These are phyloP conservation scores for Flaveria sonorensis DNA, from an alignment of 129 eudicot species.

Conservation along the genomic window DNA sequence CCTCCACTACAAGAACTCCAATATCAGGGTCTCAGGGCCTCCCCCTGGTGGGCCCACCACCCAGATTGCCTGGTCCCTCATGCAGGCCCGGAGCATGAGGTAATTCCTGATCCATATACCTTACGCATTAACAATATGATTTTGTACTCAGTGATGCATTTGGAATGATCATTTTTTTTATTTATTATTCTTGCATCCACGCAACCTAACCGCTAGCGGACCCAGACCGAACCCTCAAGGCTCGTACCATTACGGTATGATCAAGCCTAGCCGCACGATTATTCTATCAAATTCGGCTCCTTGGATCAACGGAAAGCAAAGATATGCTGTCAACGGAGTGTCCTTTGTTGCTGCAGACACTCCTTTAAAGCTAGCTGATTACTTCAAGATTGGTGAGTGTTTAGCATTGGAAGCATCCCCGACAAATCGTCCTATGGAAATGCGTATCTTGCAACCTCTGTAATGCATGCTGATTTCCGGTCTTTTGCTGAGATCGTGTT, in stretches of 20 bases:
- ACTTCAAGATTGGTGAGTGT: constrained; percentile 85
- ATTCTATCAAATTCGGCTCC: constrained; percentile 90
- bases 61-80: constrained; percentile 63
- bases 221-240: constrained; percentile 99
- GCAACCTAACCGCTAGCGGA: constrained; percentile 92
- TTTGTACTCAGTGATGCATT: not conserved
- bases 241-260: constrained; percentile 91
- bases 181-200: constrained; percentile 33
- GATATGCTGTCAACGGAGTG: constrained; percentile 92
- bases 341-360: constrained; percentile 72
- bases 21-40: constrained; percentile 67
- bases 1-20: constrained; percentile 86
- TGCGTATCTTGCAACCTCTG: constrained; percentile 72
- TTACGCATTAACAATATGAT: too few relatives aligned
- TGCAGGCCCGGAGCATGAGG: constrained; percentile 86
- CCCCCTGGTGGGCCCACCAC: constrained; percentile 87
- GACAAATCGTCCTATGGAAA: constrained; percentile 54
- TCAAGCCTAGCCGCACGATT: constrained; percentile 71
- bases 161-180: not conserved
- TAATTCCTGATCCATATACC: constrained; percentile 3
- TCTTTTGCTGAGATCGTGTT: constrained; percentile 83
- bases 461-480: constrained; percentile 81
- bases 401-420: constrained; percentile 70
- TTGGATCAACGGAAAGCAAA: constrained; percentile 70
- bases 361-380: constrained; percentile 84